Percentiles rank a stretch among this genome's conserved stretches.
These are phyloP conservation scores for Purshia tridentata DNA, from an alignment of 306 rosid species.

Conservation along the genomic window DNA sequence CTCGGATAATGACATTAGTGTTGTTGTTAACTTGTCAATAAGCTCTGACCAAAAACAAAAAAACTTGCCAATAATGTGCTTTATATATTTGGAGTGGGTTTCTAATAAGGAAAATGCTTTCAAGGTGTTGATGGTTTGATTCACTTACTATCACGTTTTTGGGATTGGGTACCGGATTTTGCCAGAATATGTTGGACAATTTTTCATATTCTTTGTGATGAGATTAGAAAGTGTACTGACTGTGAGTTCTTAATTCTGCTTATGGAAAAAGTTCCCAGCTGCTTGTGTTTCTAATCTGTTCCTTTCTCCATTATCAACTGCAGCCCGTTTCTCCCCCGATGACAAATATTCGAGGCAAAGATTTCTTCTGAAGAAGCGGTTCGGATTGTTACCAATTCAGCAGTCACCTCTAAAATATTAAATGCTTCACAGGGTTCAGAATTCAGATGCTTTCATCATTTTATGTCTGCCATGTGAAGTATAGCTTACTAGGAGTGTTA, in stretches of 20 bases:
- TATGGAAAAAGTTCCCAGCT: not conserved
- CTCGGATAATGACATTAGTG: not conserved
- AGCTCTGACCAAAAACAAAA: too few relatives aligned
- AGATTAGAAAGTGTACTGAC: not conserved
- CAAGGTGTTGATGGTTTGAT: not conserved
- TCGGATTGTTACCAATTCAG: constrained; percentile 85
- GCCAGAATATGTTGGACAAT: not conserved
- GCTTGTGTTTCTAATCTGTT: not conserved
- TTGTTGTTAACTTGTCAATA: not conserved
- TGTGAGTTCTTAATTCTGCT: not conserved
- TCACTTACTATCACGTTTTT: not conserved
- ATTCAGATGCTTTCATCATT: not conserved
- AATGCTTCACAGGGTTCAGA: not conserved
- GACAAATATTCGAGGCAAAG: constrained; percentile 85
- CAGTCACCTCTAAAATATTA: constrained; percentile 72
- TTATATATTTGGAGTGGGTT: not conserved
- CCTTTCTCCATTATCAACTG: constrained; percentile 30
- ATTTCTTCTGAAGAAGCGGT: constrained; percentile 82
- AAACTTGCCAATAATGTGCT: too few relatives aligned
- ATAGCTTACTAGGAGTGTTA: not conserved
- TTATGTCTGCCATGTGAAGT: not conserved
- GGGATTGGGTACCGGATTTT: too few relatives aligned
- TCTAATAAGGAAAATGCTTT: not conserved
- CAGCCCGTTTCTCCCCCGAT: constrained; percentile 96
- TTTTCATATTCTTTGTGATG: not conserved